These are phyloP conservation scores for Camelina laxa DNA, from an alignment of 345 rosid genomes.

Conservation along the genomic window DNA sequence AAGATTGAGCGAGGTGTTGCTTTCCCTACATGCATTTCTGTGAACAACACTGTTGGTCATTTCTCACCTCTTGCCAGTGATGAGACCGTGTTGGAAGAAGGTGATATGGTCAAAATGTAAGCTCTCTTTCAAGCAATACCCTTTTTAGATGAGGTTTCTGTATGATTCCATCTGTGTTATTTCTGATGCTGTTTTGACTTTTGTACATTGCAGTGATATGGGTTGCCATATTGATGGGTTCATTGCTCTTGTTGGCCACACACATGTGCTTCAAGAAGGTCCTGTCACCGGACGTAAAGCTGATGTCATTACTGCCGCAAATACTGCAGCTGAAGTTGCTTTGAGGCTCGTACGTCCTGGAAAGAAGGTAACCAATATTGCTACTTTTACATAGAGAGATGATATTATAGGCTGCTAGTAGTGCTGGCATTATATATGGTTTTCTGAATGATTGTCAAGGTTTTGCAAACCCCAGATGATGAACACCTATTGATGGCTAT, in stretches of 20 bases:
- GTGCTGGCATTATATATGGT: not conserved
- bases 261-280: conserved; percentile 81
- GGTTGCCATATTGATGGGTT: conserved; percentile 99
- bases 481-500: conserved; percentile 58
- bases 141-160: not conserved
- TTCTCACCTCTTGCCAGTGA: conserved; percentile 92
- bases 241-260: conserved; percentile 91
- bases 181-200: conserved; percentile 7
- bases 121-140: not conserved
- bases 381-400: not conserved
- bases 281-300: conserved; percentile 76
- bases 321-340: conserved; percentile 98
- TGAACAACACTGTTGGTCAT: conserved; percentile 86
- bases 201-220: conserved; percentile 64
- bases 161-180: not conserved
- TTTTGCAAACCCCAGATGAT: conserved; percentile 59
- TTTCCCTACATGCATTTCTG: conserved; percentile 92
- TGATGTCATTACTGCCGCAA: conserved; percentile 92
- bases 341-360: conserved; percentile 98
- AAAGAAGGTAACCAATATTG: conserved; percentile 62
- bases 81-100: conserved; percentile 75
- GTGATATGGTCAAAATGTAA: conserved; percentile 91
- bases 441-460: not conserved
- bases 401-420: not conserved
- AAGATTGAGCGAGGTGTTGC: conserved; percentile 95